phyloP scores from a whole-genome alignment of 148 eudicot species.

The Hydrangea macrophylla region DNA sequence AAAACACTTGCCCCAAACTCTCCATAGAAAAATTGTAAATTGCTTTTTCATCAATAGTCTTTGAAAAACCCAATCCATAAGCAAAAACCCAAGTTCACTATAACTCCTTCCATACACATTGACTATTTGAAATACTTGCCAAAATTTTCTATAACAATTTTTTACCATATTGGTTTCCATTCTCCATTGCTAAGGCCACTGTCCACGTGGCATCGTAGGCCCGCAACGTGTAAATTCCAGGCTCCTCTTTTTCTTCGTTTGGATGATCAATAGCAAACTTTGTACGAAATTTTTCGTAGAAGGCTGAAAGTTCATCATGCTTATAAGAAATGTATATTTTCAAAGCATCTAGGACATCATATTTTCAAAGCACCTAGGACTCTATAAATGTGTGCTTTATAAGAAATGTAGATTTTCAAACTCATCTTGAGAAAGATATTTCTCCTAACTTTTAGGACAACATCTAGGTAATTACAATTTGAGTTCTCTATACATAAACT shows the following conservation, averaged over 20 bases:
- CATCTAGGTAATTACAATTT: too few relatives aligned
- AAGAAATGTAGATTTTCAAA: too few relatives aligned
- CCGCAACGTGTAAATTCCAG: not conserved
- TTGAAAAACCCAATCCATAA: conserved; percentile 18
- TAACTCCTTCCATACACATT: conserved; percentile 20
- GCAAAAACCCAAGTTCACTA: conserved; percentile 27
- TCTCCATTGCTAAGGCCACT: not conserved
- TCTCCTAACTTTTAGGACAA: too few relatives aligned
- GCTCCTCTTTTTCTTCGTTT: not conserved
- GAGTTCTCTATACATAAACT: too few relatives aligned
- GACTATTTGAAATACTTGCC: conserved; percentile 10
- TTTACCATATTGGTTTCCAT: not conserved
- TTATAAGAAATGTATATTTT: too few relatives aligned
- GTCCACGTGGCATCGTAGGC: conserved; percentile 1
- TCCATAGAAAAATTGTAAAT: conserved; percentile 10
- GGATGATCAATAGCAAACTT: not conserved
- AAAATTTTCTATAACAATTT: not conserved
- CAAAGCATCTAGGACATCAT: too few relatives aligned
- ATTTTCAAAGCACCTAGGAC: too few relatives aligned
- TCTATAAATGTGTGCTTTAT: too few relatives aligned
- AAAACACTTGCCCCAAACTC: conserved; percentile 9
- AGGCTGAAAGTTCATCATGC: too few relatives aligned
- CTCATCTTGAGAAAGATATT: too few relatives aligned
- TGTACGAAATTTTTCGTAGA: not conserved
- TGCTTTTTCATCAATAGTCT: not conserved